A percentile compares a stretch with the other conserved stretches of the same genome.
These are phyloP conservation scores for Clarireedia homoeocarpa DNA, from an alignment of 2,329 filamentous ascomycete genomes.

Conservation along the genomic window DNA sequence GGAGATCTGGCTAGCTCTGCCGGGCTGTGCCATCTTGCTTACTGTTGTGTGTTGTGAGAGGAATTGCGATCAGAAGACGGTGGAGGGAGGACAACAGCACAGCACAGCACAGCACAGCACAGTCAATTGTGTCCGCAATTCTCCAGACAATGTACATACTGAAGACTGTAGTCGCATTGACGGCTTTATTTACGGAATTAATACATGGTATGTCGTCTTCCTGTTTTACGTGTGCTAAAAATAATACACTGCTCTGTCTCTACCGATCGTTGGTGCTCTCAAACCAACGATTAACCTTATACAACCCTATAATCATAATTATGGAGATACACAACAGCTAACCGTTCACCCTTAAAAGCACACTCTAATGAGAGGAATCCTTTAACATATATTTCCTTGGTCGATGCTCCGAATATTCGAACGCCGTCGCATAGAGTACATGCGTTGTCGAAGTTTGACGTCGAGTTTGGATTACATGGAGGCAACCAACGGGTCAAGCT, in stretches of 20 bases:
- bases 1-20: too few species aligned
- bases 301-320: neutral
- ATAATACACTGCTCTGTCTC: too few species aligned
- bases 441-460: conserved; percentile 73
- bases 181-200: conserved; percentile 16
- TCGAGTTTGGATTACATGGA: conserved; percentile 69
- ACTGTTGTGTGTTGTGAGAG: neutral
- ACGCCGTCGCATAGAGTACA: conserved; percentile 73
- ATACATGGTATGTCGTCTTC: conserved; percentile 1
- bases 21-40: neutral
- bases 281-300: neutral
- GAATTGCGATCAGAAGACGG: neutral
- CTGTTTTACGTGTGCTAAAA: neutral
- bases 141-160: conserved; percentile 20
- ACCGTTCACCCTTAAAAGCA: conserved; percentile 36
- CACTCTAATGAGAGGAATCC: conserved; percentile 71
- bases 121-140: neutral
- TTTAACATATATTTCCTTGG: conserved; percentile 61
- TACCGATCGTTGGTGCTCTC: too few species aligned
- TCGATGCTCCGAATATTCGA: conserved; percentile 70
- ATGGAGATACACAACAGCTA: neutral
- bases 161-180: conserved; percentile 19
- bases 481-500: conserved; percentile 66
- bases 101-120: neutral
- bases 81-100: conserved; percentile 2